Evolutionary conservation across 345 rosid species (phyloP).

Genomic region (Mallotus nudiflorus): DNA sequence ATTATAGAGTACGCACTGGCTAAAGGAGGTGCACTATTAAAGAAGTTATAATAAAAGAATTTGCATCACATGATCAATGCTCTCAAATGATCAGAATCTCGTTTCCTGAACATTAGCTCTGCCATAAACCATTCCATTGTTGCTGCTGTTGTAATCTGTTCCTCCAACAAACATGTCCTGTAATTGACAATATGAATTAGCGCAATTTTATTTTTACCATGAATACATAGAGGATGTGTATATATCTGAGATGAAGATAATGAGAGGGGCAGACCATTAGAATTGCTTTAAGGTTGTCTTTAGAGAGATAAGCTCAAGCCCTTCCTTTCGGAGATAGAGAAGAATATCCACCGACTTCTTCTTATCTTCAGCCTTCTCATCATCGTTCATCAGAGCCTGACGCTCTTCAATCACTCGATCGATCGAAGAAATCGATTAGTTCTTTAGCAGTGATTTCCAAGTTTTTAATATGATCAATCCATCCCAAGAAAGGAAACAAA

Average conservation of each 20-base stretch:
- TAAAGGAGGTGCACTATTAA: no score
- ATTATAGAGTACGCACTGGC: no score
- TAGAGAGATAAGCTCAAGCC: slow-evolving; percentile 12
- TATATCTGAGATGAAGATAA: no score
- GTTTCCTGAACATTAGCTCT: no score
- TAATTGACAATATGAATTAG: neutral
- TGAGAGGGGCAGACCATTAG: neutral
- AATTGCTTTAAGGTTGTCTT: slow-evolving; percentile 11
- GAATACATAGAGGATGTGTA: no score
- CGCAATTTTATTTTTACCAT: no score
- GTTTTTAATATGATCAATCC: slow-evolving; percentile 4
- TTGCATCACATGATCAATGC: no score
- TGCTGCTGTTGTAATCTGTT: slow-evolving; percentile 19
- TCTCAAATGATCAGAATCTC: no score
- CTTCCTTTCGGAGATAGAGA: slow-evolving; percentile 10
- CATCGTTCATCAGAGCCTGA: neutral
- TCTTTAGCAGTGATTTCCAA: neutral
- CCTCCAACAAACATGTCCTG: slow-evolving; percentile 32
- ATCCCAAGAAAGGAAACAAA: slow-evolving; percentile 15
- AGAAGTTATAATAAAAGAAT: no score
- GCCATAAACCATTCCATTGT: slow-evolving; percentile 34
- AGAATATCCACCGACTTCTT: slow-evolving; percentile 19
- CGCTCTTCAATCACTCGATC: slow-evolving; percentile 14
- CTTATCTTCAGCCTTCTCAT: slow-evolving; percentile 3
- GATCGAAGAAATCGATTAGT: slow-evolving; percentile 9